Evolutionary conservation across 257 asterid genomes (phyloP).

Genomic region (Gentiana dahurica): DNA sequence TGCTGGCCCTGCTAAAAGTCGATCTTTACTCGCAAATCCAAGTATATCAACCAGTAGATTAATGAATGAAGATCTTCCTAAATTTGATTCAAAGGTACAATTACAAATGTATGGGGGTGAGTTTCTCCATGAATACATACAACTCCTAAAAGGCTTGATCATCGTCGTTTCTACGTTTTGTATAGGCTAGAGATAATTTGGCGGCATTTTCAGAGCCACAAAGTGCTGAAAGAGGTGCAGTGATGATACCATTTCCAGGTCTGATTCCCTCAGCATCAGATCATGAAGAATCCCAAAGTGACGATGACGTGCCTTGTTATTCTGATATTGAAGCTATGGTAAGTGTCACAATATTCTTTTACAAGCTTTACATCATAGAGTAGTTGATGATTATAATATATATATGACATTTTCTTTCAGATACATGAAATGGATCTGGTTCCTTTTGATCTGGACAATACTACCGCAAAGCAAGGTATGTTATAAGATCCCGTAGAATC

Average conservation of each 20-base stretch:
- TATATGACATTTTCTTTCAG: conserved; percentile 34
- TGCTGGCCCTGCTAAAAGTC: conserved; percentile 28
- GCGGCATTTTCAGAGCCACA: conserved; percentile 25
- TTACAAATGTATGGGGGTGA: neutral
- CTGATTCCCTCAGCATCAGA: conserved; percentile 43
- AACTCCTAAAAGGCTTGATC: neutral
- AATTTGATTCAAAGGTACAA: conserved; percentile 34
- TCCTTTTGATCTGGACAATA: conserved; percentile 56
- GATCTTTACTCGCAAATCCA: conserved; percentile 26
- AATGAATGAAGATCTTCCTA: conserved; percentile 32
- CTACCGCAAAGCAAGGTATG: conserved; percentile 42
- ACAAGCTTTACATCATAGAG: conserved; percentile 2
- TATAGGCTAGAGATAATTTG: conserved; percentile 40
- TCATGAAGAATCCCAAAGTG: conserved; percentile 54
- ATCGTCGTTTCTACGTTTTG: conserved; percentile 14
- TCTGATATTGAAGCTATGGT: conserved; percentile 98
- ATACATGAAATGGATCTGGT: conserved; percentile 91
- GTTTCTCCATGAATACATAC: conserved; percentile 11
- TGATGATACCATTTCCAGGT: conserved; percentile 19
- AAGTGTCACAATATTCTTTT: conserved; percentile 18
- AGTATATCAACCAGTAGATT: conserved; percentile 22
- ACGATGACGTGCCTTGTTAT: conserved; percentile 80
- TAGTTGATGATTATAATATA: conserved; percentile 7
- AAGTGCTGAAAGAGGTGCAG: conserved; percentile 34
- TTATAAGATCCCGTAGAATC: conserved; percentile 5